Base-by-base conservation (phyloP, 2,329 filamentous ascomycete genomes). In the Fusarium pseudonygamai region DNA sequence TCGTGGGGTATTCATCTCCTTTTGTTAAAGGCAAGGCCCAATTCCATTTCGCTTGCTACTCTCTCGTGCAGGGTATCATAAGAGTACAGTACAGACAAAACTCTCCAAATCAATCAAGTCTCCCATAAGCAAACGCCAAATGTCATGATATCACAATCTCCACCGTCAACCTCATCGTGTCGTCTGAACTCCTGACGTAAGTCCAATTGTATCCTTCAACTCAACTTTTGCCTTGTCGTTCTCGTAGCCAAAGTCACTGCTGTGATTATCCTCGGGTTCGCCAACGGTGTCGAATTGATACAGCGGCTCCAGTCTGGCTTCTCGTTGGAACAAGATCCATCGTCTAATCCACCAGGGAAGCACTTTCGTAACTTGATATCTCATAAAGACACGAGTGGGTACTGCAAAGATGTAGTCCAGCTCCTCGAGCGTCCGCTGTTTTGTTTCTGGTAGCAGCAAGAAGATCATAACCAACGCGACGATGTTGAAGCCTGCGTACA, bases 331-430 rank as follows among this genome's bases (percentile, higher is more conserved):
- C 46, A 92, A 77, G 30, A 92, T 79, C 78, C 87, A 90, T 24
- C 87, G 84, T 77, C 86, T 89, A 75, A 89, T 79, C 87, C 88
- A 92, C 82, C 86, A 92, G 0, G 90, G 91, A 30, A 91, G 78
- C 3, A 84, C 86, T 71, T 87, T 86, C 69, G 82, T 85, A 16
- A 87, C 71, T 77, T 92, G 89, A 71, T 92, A 92, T 63, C 80
- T 82, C 78, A 87, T 85, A 75, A 89, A 90, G 57, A 83, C 85
- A 28, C 85, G 81, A 12, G 88, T 90, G 5, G 89, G 89, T 7
- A 92, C 89, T 9, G 87, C 88, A 76, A 89, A 89, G 58, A 90
- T 85, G 65, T 88, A 87, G 74, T 93, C 90, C 40, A 93, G 81
- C 79, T 87, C 86, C 72, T 87, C 86, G 18, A 87, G 80, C 6